Evolutionary conservation across 2,329 filamentous ascomycete genomes (phyloP).

Genomic region (Calonectria ilicicola): DNA sequence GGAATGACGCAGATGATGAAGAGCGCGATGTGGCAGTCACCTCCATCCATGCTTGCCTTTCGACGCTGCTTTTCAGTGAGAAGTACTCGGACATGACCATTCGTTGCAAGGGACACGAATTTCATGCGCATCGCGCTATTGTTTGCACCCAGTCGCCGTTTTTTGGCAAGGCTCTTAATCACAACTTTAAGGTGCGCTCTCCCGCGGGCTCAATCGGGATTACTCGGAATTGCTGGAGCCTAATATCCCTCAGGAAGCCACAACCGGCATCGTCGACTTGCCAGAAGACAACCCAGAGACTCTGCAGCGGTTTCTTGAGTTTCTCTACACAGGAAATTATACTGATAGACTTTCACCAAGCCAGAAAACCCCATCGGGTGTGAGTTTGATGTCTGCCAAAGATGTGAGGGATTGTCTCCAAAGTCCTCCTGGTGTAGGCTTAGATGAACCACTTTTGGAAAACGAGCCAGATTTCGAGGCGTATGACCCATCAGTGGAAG

Average conservation of each 20-base stretch:
- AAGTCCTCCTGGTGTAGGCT: constrained; percentile 7
- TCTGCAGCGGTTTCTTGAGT: constrained; percentile 44
- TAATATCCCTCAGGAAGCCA: constrained; percentile 31
- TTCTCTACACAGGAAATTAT: constrained; percentile 44
- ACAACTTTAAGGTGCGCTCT: constrained; percentile 41
- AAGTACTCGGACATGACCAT: constrained; percentile 50
- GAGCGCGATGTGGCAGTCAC: not conserved
- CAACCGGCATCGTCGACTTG: constrained; percentile 33
- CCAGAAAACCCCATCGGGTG: not conserved
- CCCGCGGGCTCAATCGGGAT: too few relatives aligned
- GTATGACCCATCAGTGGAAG: too few relatives aligned
- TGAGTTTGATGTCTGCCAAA: not conserved
- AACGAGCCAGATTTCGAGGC: too few relatives aligned
- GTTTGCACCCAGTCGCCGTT: constrained; percentile 52
- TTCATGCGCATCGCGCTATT: constrained; percentile 49
- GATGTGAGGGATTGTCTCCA: constrained; percentile 24
- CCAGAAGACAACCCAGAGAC: constrained; percentile 45
- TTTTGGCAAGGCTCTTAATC: constrained; percentile 41
- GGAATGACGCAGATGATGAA: not conserved
- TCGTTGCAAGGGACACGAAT: constrained; percentile 42
- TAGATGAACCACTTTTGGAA: not conserved
- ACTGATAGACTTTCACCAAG: constrained; percentile 3
- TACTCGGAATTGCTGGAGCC: not conserved
- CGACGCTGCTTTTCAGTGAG: constrained; percentile 4
- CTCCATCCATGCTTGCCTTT: not conserved